These are phyloP conservation scores for Phytopythium ostracodes DNA, from an alignment of 352 stramenopile species.

Conservation along the genomic window DNA sequence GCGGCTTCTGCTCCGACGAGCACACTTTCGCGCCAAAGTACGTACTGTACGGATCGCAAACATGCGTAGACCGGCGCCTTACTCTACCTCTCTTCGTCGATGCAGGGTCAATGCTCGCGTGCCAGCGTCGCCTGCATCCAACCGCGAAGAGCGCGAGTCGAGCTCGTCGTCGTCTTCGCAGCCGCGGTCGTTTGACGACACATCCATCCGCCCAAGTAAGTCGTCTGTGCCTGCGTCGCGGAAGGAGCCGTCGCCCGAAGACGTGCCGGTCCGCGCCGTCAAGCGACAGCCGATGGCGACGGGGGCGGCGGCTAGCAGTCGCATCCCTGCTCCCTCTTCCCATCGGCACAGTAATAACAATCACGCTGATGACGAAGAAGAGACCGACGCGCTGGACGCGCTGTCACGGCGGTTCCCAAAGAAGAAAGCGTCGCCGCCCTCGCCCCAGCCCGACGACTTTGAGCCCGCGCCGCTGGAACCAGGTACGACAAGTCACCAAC, in stretches of 20 bases:
- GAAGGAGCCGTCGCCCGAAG: constrained; percentile 16
- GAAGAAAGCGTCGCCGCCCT: constrained; percentile 36
- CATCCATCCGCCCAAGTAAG: constrained; percentile 41
- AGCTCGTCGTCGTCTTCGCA: constrained; percentile 6
- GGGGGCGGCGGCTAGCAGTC: constrained; percentile 16
- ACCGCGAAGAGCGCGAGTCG: constrained; percentile 50
- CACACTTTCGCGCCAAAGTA: constrained; percentile 82
- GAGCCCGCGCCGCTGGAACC: constrained; percentile 35
- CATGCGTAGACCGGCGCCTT: neutral
- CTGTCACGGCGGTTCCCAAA: constrained; percentile 62
- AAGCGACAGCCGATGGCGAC: constrained; percentile 14
- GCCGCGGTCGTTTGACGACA: constrained; percentile 29
- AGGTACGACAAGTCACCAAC: constrained; percentile 25
- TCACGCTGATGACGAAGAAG: constrained; percentile 25
- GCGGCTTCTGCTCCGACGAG: constrained; percentile 65
- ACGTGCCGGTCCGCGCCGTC: constrained; percentile 10
- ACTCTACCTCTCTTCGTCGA: neutral
- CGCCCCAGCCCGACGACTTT: constrained; percentile 6
- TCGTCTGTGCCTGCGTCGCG: constrained; percentile 13
- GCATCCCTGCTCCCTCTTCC: constrained; percentile 6
- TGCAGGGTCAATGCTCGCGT: constrained; percentile 3
- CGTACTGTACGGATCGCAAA: constrained; percentile 5
- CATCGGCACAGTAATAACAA: constrained; percentile 45
- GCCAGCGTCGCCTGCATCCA: constrained; percentile 22
- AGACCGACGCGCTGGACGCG: constrained; percentile 53